Evolutionary conservation across 1,284 basidiomycete genomes (phyloP), one percentile per base, ranked within the genome.

Genomic region (Cutaneotrichosporon cutaneum): DNA sequence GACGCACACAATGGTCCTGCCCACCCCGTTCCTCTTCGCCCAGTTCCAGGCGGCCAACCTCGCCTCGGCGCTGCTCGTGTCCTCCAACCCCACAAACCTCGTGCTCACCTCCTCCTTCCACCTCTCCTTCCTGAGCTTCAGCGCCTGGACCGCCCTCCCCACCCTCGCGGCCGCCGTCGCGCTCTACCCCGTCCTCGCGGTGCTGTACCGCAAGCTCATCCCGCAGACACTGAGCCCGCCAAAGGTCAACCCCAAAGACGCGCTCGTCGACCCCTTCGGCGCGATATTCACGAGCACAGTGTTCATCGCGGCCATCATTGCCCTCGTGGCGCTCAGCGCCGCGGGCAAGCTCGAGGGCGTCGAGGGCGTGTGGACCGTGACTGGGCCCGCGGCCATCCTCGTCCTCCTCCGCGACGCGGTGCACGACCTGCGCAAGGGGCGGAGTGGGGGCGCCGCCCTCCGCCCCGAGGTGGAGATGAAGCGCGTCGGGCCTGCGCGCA

Each of bases 1-100:
- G 0, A 79, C 85, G n/a, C 86, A 87, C 3, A 85, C 88, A 6
- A 83, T 83, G 0, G 85, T 88, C 62, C 71, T 74, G 0, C 85
- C 87, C 0, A 83, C 83, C 0, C 84, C 86, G 0, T 90, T 85
- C 85, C 83, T 87, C 24, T 88, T 87, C 75, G 81, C 84, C 22
- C 86, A 89, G 68, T 89, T 90, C 70, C 82, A 85, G 13, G 83
- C 84, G 0, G 92, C 91, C 4, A 98, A 98, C 74, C 90, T 94
- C 69, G 76, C 79, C 9, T 81, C 80, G 4, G 80, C 81, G 24
- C 73, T 82, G 4, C 76, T 82, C 9, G 81, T 82, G 42, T 80
- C 80, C 2, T 80, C 78, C 2, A 83, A 83, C 65, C 79, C 80
- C 1, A 82, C 82, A 10, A 83, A 83, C 58, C 77, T 83, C 10